A percentile compares a stretch with the other conserved stretches of the same genome.
Conservation (phyloP, 495 filamentous ascomycete species). For the Podospora sp. region DNA sequence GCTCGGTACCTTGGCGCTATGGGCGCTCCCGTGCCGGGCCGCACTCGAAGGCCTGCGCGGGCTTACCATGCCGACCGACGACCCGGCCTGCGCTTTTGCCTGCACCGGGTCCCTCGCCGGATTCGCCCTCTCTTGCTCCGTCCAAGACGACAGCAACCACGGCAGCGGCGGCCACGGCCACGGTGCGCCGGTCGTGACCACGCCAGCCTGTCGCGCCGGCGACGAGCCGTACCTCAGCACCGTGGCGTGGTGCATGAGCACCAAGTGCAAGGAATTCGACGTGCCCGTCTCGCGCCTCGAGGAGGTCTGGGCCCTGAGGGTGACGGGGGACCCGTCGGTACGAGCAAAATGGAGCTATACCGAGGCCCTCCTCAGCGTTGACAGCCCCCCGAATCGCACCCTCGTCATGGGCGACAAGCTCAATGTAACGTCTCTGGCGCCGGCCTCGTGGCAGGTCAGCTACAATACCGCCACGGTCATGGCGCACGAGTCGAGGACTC, state of each 20-base stretch:
- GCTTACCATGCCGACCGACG: conserved; percentile 7
- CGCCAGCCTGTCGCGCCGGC: neutral
- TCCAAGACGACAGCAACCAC: neutral
- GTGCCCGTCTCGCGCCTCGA: conserved; percentile 1
- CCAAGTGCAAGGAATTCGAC: neutral
- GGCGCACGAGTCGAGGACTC: conserved; percentile 3
- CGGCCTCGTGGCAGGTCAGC: neutral
- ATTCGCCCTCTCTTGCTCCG: conserved; percentile 1
- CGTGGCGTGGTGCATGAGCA: conserved; percentile 13
- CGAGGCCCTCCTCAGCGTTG: conserved; percentile 3
- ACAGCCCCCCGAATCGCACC: neutral
- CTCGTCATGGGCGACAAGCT: conserved; percentile 4
- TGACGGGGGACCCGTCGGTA: neutral
- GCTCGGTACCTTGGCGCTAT: neutral
- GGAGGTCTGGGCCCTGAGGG: conserved; percentile 1
- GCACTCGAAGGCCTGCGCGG: conserved; percentile 4
- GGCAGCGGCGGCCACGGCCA: conserved; percentile 9
- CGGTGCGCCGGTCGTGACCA: conserved; percentile 5
- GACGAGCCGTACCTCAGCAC: neutral
- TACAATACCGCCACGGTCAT: neutral
- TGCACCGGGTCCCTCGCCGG: neutral
- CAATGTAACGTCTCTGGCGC: neutral
- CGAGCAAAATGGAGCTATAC: conserved; percentile 8
- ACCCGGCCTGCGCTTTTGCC: conserved; percentile 8
- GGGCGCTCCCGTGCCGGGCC: neutral